Evolutionary conservation across 1,284 basidiomycete species (phyloP), one percentile per base, ranked within the genome.

Genomic region (Cutaneotrichosporon sp.): DNA sequence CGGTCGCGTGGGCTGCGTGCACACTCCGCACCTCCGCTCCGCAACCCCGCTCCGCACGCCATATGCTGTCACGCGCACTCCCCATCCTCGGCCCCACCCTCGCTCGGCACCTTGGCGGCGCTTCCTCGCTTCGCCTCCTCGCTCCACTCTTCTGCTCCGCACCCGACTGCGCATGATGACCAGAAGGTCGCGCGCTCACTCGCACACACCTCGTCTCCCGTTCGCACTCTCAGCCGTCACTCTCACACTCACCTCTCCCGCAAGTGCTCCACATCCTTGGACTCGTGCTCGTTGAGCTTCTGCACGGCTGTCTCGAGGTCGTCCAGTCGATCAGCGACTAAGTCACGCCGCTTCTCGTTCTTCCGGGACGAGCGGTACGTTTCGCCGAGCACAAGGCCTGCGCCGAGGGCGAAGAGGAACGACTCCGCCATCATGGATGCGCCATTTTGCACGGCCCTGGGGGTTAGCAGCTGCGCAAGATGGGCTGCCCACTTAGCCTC

Each of bases 381-480:
- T 77, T 95, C 91, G 4, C 88, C 89, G 2, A 93, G 66, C 55
- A 94, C 92, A 8, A 94, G 81, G 0, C 81, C 79, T 0, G 88
- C 87, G 0, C 90, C 91, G 4, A 95, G 91, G 7, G 82, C 68
- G 76, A 95, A 94, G 5, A 95, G 83, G 72, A 95, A 95, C 0
- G 89, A 87, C 79, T 94, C 92, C 0, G 92, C 91, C 13, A 95
- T 81, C 18, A 87, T 84, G 63, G 91, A 92, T 14, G 92, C 90
- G 16, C 92, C 92, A 70, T 89, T 92, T 70, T 93, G 91, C 56
- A 94, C 90, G 0, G 92, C 92, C 68, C 92, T 93, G 63, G 16
- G 34, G 2, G 53, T 56, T 43, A 64, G 62, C 47, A 13, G 33
- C 20, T 42, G n/a, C 18, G 5, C 16, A 18, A 6, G 38, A 18